These are phyloP conservation scores for Scheffersomyces stipitis DNA, from an alignment of 805 yeast species.

Conservation along the genomic window DNA sequence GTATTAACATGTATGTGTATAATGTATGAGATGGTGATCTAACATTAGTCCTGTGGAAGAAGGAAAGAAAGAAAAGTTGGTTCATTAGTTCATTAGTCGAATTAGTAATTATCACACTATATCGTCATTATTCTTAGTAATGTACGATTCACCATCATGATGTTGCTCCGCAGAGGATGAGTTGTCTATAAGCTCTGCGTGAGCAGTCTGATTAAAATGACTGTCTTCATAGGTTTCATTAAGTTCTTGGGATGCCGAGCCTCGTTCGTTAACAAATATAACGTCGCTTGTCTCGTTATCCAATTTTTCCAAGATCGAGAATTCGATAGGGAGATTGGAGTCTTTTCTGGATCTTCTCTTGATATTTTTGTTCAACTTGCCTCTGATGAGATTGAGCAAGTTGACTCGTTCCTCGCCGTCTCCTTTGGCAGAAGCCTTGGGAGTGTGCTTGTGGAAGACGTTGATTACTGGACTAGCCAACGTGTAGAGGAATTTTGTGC, in stretches of 20 bases:
- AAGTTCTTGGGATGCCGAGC: neutral
- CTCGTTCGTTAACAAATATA: neutral
- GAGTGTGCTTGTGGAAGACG: neutral
- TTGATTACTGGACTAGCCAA: neutral
- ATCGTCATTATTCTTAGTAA: neutral
- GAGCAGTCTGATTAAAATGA: too few relatives aligned
- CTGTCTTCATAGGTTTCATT: too few relatives aligned
- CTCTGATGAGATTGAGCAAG: constrained; percentile 5
- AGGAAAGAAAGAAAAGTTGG: too few relatives aligned
- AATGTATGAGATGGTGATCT: too few relatives aligned
- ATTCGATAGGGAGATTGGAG: constrained; percentile 48
- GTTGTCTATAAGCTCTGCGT: too few relatives aligned
- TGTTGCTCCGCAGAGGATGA: neutral
- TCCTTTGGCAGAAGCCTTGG: neutral
- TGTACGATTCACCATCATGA: neutral
- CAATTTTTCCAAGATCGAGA: constrained; percentile 21
- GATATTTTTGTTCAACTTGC: constrained; percentile 13
- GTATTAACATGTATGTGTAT: too few relatives aligned
- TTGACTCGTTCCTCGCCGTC: constrained; percentile 1
- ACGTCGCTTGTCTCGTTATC: neutral
- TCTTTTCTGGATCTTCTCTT: constrained; percentile 52
- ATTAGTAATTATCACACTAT: neutral
- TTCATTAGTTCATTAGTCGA: neutral
- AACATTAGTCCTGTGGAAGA: too few relatives aligned
- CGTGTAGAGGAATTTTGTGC: neutral